A percentile compares a stretch with the other conserved stretches of the same genome.
These are phyloP conservation scores for Leishmania amazonensis DNA, from an alignment of 208 protist species.

Conservation along the genomic window DNA sequence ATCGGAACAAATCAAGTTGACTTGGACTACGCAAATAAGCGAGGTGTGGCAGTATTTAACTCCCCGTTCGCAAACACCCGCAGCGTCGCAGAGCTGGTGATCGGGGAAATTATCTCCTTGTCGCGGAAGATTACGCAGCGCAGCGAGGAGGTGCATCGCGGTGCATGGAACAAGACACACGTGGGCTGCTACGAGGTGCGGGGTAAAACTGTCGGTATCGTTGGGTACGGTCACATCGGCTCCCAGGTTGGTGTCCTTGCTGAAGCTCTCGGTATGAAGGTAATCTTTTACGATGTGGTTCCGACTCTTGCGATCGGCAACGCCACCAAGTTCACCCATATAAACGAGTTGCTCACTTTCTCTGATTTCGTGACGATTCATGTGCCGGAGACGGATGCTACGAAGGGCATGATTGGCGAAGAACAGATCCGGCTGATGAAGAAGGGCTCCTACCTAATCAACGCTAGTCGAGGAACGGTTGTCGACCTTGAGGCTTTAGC, in stretches of 20 bases:
- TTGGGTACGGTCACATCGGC: constrained; percentile 96
- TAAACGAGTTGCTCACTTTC: constrained; percentile 75
- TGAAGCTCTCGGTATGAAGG: constrained; percentile 92
- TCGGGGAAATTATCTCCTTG: constrained; percentile 91
- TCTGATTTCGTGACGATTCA: constrained; percentile 94
- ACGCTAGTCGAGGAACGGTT: constrained; percentile 82
- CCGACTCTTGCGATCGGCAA: constrained; percentile 93
- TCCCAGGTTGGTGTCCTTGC: constrained; percentile 93
- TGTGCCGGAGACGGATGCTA: constrained; percentile 84
- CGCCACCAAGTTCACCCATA: constrained; percentile 47
- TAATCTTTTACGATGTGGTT: constrained; percentile 92
- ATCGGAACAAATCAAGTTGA: constrained; percentile 96
- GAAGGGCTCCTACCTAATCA: constrained; percentile 81
- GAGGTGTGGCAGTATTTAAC: constrained; percentile 94
- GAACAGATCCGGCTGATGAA: constrained; percentile 79
- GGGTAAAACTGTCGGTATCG: constrained; percentile 90
- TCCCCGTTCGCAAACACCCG: constrained; percentile 95
- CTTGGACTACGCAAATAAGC: constrained; percentile 67
- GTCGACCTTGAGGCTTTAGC: constrained; percentile 87
- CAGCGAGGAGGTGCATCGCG: constrained; percentile 88
- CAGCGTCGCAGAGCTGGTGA: constrained; percentile 94
- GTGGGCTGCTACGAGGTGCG: constrained; percentile 82
- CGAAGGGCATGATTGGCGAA: constrained; percentile 80
- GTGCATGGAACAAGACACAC: constrained; percentile 90
- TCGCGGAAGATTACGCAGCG: constrained; percentile 87